Conservation (phyloP, 2,329 filamentous ascomycete species). For the Cytospora paraplurivora region DNA sequence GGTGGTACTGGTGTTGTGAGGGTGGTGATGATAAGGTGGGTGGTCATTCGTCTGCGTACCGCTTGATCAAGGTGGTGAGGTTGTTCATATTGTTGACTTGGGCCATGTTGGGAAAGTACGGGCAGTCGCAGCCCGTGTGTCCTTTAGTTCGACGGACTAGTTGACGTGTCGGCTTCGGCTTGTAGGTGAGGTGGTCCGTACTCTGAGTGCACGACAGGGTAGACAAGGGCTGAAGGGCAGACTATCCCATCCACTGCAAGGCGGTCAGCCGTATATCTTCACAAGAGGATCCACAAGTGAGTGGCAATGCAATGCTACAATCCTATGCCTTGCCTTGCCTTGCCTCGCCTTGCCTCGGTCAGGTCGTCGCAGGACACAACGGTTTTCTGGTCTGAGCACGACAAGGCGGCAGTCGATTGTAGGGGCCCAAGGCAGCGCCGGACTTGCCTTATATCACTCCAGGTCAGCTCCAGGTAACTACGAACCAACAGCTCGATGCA, state of each 20-base stretch:
- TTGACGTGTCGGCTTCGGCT: slow-evolving; percentile 21
- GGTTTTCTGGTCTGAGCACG: too few relatives aligned
- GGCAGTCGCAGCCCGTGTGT: slow-evolving; percentile 25
- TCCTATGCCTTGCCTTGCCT: too few relatives aligned
- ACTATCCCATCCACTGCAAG: slow-evolving; percentile 1
- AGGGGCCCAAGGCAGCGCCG: too few relatives aligned
- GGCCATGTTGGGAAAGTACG: slow-evolving; percentile 23
- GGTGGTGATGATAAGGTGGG: too few relatives aligned
- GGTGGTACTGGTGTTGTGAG: background rate
- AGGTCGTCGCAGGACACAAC: too few relatives aligned
- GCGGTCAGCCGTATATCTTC: background rate
- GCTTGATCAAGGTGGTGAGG: slow-evolving; percentile 94
- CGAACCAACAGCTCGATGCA: background rate
- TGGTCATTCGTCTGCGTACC: slow-evolving; percentile 57
- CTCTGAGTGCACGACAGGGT: slow-evolving; percentile 2
- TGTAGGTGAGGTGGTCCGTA: slow-evolving; percentile 18
- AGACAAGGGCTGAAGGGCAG: background rate
- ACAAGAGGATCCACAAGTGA: background rate
- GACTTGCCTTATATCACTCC: background rate
- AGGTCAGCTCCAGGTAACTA: slow-evolving; percentile 2
- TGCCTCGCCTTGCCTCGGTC: too few relatives aligned
- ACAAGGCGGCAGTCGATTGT: too few relatives aligned
- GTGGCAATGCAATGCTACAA: background rate
- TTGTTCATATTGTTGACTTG: slow-evolving; percentile 82
- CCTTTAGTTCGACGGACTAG: slow-evolving; percentile 10